Conservation (phyloP, 2,329 filamentous ascomycete genomes). For the Fusarium aywerte region DNA sequence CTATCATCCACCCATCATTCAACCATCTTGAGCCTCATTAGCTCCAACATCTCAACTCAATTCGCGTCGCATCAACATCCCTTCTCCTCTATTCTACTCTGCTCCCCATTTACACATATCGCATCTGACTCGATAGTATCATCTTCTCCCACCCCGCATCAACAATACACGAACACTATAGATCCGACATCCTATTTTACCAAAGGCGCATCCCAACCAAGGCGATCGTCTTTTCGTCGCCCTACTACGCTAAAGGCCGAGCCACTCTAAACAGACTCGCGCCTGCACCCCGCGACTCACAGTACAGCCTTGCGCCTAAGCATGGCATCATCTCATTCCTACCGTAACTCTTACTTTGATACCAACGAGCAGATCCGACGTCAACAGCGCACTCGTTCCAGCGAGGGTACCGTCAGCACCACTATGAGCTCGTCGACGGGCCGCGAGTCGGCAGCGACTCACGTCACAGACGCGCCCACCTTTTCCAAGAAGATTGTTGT, state of each 20-base stretch:
- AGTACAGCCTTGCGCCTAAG: conserved; percentile 41
- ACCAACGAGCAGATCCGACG: conserved; percentile 55
- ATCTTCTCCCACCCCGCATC: conserved; percentile 36
- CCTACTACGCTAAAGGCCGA: conserved; percentile 5
- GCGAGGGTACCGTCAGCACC: conserved; percentile 91
- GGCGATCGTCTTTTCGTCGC: not conserved
- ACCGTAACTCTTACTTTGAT: conserved; percentile 65
- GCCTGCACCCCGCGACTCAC: conserved; percentile 30
- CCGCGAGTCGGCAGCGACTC: conserved; percentile 81
- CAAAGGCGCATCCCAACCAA: conserved; percentile 10
- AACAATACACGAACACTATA: conserved; percentile 17
- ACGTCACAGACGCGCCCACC: conserved; percentile 87
- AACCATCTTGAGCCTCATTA: conserved; percentile 12
- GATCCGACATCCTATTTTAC: conserved; percentile 4
- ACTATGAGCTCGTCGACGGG: conserved; percentile 80
- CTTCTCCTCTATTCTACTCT: conserved; percentile 9
- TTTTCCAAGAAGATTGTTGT: conserved; percentile 99
- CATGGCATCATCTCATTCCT: conserved; percentile 66
- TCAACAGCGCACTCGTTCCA: conserved; percentile 72
- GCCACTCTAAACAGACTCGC: conserved; percentile 33
- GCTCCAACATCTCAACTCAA: conserved; percentile 18
- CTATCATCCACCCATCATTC: conserved; percentile 4
- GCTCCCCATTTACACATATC: conserved; percentile 23
- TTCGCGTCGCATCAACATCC: not conserved
- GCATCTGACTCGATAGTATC: conserved; percentile 25